Evolutionary conservation across 2,329 filamentous ascomycete species (phyloP).

Genomic region (Calcarisporium arbuscula): DNA sequence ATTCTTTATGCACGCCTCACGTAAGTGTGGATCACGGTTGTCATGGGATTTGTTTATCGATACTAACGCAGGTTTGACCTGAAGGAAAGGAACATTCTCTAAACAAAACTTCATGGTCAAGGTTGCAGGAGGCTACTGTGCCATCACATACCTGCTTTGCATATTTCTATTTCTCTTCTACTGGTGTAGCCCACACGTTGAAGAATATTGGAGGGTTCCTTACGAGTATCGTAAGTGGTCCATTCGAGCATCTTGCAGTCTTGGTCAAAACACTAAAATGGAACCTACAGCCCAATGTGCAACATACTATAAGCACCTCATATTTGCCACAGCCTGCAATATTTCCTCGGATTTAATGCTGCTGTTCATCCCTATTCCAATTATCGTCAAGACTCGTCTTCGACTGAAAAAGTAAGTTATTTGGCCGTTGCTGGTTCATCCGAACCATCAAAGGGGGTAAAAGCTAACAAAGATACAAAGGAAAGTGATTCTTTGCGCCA

Average conservation of each 20-base stretch:
- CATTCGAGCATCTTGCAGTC: no score
- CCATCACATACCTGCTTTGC: constrained; percentile 39
- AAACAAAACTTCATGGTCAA: constrained; percentile 32
- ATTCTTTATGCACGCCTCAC: constrained; percentile 48
- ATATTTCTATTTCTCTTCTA: constrained; percentile 44
- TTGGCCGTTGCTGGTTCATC: no score
- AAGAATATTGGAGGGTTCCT: constrained; percentile 46
- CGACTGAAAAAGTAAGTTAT: constrained; percentile 18
- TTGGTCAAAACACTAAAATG: no score
- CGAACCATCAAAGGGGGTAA: no score
- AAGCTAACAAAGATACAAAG: no score
- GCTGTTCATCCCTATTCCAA: constrained; percentile 36
- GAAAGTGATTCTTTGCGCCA: constrained; percentile 45
- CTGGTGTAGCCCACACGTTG: constrained; percentile 46
- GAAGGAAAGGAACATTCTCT: constrained; percentile 17
- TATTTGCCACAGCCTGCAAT: constrained; percentile 40
- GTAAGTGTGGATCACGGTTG: no score
- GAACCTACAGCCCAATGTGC: constrained; percentile 33
- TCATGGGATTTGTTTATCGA: no score
- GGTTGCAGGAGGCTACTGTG: constrained; percentile 36
- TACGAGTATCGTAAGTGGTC: constrained; percentile 26
- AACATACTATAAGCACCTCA: constrained; percentile 40
- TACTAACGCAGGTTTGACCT: no score
- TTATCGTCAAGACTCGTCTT: constrained; percentile 34
- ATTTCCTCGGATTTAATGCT: constrained; percentile 39